These are phyloP conservation scores for Leptosphaerulina australis DNA, from an alignment of 2,329 filamentous ascomycete genomes.

Conservation along the genomic window DNA sequence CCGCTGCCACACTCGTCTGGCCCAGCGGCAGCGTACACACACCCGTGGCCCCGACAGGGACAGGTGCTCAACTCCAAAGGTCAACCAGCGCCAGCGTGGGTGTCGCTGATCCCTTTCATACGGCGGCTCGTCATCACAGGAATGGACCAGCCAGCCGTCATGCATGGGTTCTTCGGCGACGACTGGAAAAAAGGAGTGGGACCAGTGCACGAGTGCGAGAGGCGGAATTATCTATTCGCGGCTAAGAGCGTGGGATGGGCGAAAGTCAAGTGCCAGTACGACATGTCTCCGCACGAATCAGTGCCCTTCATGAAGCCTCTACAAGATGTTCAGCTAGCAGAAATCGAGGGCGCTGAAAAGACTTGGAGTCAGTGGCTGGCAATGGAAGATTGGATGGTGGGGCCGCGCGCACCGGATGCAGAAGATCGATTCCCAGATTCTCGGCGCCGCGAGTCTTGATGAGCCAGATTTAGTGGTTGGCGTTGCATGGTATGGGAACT, in stretches of 20 bases:
- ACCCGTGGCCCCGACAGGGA: conserved; percentile 52
- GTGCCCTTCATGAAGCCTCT: conserved; percentile 87
- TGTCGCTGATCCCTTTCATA: conserved; percentile 86
- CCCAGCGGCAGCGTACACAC: conserved; percentile 43
- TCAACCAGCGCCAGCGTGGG: conserved; percentile 51
- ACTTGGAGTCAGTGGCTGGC: conserved; percentile 94
- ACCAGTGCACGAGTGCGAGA: conserved; percentile 83
- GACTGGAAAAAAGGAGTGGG: conserved; percentile 84
- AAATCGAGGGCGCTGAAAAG: conserved; percentile 81
- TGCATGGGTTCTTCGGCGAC: conserved; percentile 97
- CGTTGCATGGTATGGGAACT: conserved; percentile 25
- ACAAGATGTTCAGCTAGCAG: conserved; percentile 74
- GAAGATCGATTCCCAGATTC: conserved; percentile 34
- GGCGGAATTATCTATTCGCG: conserved; percentile 92
- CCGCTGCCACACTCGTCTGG: conserved; percentile 41
- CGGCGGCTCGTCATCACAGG: conserved; percentile 89
- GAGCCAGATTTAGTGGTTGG: conserved; percentile 27
- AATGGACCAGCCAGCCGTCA: conserved; percentile 82
- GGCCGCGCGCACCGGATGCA: conserved; percentile 70
- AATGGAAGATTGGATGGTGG: conserved; percentile 99
- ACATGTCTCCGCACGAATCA: conserved; percentile 80
- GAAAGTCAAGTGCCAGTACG: conserved; percentile 86
- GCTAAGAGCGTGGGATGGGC: conserved; percentile 92
- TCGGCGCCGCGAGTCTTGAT: conserved; percentile 32
- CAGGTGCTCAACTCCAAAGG: conserved; percentile 48